Conservation (phyloP, 495 filamentous ascomycete species). For the Glarea lozoyensis region DNA sequence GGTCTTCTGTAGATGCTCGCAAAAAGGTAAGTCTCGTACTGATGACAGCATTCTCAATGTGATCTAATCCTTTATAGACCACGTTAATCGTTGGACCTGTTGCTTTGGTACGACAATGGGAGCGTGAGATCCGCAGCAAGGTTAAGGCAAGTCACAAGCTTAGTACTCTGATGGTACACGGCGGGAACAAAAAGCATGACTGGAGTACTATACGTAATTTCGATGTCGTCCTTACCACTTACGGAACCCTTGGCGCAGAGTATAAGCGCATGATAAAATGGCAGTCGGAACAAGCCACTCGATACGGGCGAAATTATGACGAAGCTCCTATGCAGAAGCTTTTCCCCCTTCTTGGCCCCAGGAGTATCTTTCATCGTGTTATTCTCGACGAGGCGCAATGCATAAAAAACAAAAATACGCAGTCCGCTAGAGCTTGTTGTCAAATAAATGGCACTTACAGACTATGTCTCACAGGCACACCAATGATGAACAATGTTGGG, state of each 20-base stretch:
- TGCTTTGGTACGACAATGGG: constrained; percentile 84
- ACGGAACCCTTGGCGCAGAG: constrained; percentile 68
- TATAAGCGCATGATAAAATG: constrained; percentile 49
- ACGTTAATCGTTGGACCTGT: constrained; percentile 85
- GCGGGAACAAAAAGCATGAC: constrained; percentile 35
- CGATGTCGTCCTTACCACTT: constrained; percentile 89
- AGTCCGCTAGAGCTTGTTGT: constrained; percentile 52
- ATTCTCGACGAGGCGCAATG: constrained; percentile 92
- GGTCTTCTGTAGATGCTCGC: constrained; percentile 49
- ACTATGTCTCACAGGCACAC: constrained; percentile 86
- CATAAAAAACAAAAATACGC: constrained; percentile 79
- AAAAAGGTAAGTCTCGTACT: constrained; percentile 28
- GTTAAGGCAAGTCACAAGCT: constrained; percentile 50
- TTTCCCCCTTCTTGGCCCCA: constrained; percentile 55
- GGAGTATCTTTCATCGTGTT: constrained; percentile 68
- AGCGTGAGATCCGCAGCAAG: constrained; percentile 70
- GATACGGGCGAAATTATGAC: constrained; percentile 18
- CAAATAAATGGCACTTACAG: constrained; percentile 55
- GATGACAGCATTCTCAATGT: neutral
- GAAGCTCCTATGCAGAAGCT: constrained; percentile 14
- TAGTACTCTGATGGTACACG: constrained; percentile 32
- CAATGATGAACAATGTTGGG: constrained; percentile 83
- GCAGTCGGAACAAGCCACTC: constrained; percentile 30
- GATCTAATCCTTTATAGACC: constrained; percentile 40
- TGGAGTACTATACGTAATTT: constrained; percentile 56